phyloP scores from a whole-genome alignment of 495 filamentous ascomycete species.

The Trichocladium antarcticum region DNA sequence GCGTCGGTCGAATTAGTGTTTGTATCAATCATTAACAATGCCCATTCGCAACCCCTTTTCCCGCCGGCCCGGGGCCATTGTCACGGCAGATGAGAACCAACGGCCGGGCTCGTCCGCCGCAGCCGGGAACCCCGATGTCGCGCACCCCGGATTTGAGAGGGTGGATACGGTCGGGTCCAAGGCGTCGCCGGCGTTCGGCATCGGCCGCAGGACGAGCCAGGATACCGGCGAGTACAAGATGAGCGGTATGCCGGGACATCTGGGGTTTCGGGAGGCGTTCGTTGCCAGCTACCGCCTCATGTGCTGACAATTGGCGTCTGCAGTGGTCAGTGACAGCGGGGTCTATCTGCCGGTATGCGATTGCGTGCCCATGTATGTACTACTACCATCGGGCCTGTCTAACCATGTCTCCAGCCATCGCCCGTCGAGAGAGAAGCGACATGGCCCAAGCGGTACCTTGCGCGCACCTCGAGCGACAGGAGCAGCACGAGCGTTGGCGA shows the following conservation, averaged over 20 bases:
- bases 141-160: slow-evolving; percentile 41
- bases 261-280: background rate
- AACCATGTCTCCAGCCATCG: slow-evolving; percentile 52
- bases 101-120: slow-evolving; percentile 32
- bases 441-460: slow-evolving; percentile 67
- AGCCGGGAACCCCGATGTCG: slow-evolving; percentile 13
- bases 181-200: slow-evolving; percentile 49
- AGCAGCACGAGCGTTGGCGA: slow-evolving; percentile 52
- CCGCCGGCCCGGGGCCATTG: slow-evolving; percentile 42
- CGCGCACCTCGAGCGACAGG: slow-evolving; percentile 56
- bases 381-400: no score
- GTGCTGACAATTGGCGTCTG: background rate
- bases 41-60: slow-evolving; percentile 68
- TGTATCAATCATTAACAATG: no score
- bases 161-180: slow-evolving; percentile 46
- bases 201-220: slow-evolving; percentile 43
- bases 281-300: no score
- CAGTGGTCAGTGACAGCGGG: slow-evolving; percentile 94
- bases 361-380: no score
- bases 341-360: slow-evolving; percentile 80
- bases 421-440: slow-evolving; percentile 76
- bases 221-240: slow-evolving; percentile 70
- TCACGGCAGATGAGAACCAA: slow-evolving; percentile 43
- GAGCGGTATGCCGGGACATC: slow-evolving; percentile 48
- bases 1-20: no score